Evolutionary conservation across 768 basidiomycete genomes (phyloP), one percentile per base, ranked within the genome.

Genomic region (Podaxis sp.): DNA sequence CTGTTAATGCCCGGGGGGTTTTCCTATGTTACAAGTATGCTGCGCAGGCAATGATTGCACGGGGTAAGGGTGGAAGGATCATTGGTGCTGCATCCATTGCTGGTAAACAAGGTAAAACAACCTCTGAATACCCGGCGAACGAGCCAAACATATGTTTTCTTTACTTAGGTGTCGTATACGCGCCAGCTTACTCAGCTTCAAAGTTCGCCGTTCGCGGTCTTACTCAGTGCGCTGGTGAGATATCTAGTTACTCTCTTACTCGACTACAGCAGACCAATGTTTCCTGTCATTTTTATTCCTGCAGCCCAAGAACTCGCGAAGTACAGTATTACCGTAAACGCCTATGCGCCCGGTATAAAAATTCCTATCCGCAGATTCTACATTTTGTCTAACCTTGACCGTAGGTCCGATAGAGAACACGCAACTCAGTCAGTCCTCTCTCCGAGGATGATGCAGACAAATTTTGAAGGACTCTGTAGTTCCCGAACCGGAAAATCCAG

Each of bases 11-110:
- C 5, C 69, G 72, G 8, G 79, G 81, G 0, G 67, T 71, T 0
- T 79, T 78, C 44, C 65, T 80, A 1, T 79, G 78, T 66, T 80
- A 79, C 67, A 76, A 77, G 53, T 72, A 75, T 56, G 79, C 80
- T 4, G 80, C 73, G 3, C 52, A 72, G 20, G 71, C 74, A 56
- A 83, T 83, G 81, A 74, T 81, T 37, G 69, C 70, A 26, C 80
- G 81, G 68, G 78, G 78, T 28, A 66, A 65, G 3, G 80, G 81
- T 5, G 81, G 81, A 0, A 69, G 78, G 48, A 77, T 82, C 26
- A 74, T 82, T 20, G 80, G 80, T 12, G 79, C 79, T 1, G 75
- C 72, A 10, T 83, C 81, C 4, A 63, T 77, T 0, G 73, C 71
- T 0, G 80, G 79, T 22, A 76, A 77, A 64, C 65, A 70, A 74